These are phyloP conservation scores for Naganishia liquefaciens DNA, from an alignment of 1,284 basidiomycete genomes.

Conservation along the genomic window DNA sequence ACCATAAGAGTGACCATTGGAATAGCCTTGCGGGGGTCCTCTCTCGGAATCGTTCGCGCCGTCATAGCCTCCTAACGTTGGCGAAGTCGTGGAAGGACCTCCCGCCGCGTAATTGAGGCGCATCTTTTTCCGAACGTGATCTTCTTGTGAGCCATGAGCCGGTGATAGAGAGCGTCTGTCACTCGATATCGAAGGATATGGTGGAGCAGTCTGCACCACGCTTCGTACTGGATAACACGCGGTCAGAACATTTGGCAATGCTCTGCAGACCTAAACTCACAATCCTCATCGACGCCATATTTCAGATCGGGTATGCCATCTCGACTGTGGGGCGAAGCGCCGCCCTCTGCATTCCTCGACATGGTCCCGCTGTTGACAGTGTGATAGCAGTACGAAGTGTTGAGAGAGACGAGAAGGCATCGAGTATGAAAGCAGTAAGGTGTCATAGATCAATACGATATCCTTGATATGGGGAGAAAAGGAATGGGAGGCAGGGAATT, in stretches of 20 bases:
- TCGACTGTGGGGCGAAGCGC: neutral
- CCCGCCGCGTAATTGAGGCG: slow-evolving; percentile 4
- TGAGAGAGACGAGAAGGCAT: too few species aligned
- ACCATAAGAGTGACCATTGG: neutral
- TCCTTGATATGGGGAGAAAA: neutral
- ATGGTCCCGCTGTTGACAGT: slow-evolving; percentile 1
- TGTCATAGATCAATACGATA: neutral
- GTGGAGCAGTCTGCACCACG: slow-evolving; percentile 14
- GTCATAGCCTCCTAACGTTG: slow-evolving; percentile 16
- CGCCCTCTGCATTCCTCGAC: slow-evolving; percentile 24
- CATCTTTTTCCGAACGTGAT: slow-evolving; percentile 16
- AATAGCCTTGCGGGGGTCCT: slow-evolving; percentile 5
- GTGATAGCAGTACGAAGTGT: too few species aligned
- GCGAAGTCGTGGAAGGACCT: neutral
- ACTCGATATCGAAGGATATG: neutral
- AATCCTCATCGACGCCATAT: slow-evolving; percentile 11
- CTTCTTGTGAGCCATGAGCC: neutral
- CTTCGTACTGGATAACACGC: slow-evolving; percentile 8
- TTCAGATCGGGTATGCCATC: slow-evolving; percentile 6
- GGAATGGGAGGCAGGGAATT: neutral
- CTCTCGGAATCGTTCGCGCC: neutral
- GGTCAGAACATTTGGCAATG: neutral
- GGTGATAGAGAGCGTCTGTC: slow-evolving; percentile 8
- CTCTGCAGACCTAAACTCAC: neutral
- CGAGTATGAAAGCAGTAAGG: neutral